phyloP scores from a whole-genome alignment of 2,329 filamentous ascomycete species.

The Clarireedia paspali region DNA sequence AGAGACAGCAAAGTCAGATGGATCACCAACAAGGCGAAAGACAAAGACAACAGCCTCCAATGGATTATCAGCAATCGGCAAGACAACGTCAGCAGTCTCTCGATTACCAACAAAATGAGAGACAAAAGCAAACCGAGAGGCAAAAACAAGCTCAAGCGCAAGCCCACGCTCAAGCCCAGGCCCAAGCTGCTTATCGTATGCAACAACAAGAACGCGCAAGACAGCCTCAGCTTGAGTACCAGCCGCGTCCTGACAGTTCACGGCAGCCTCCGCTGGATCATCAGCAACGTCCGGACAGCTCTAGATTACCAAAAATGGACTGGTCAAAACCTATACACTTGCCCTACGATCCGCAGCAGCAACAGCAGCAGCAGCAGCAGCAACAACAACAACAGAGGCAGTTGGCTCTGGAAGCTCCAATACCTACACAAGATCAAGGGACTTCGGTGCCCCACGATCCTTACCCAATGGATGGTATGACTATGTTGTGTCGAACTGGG shows the following conservation, averaged over 20 bases:
- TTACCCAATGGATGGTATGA: slow-evolving; percentile 94
- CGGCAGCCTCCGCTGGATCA: slow-evolving; percentile 17
- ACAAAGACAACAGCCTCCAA: slow-evolving; percentile 1
- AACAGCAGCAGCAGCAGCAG: neutral
- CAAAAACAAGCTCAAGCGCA: slow-evolving; percentile 6
- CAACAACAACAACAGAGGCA: slow-evolving; percentile 12
- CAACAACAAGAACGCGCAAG: slow-evolving; percentile 10
- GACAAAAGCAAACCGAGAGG: slow-evolving; percentile 7
- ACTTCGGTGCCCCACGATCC: slow-evolving; percentile 79
- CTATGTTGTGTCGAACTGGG: slow-evolving; percentile 83
- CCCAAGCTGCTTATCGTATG: slow-evolving; percentile 5
- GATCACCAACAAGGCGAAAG: slow-evolving; percentile 5
- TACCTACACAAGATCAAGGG: slow-evolving; percentile 49
- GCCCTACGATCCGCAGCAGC: slow-evolving; percentile 9
- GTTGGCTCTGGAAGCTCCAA: slow-evolving; percentile 41
- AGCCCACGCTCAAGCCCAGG: neutral
- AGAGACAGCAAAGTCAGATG: neutral
- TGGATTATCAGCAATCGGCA: neutral
- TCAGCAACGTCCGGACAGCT: slow-evolving; percentile 10
- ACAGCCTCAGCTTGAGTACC: slow-evolving; percentile 11
- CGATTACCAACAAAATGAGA: slow-evolving; percentile 6
- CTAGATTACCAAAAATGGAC: slow-evolving; percentile 7
- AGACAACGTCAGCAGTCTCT: slow-evolving; percentile 6
- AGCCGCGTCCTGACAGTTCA: slow-evolving; percentile 12
- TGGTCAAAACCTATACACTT: slow-evolving; percentile 10